phyloP scores from a whole-genome alignment of 1,139 yeast species.

The Lodderomyces parapsilosis region DNA sequence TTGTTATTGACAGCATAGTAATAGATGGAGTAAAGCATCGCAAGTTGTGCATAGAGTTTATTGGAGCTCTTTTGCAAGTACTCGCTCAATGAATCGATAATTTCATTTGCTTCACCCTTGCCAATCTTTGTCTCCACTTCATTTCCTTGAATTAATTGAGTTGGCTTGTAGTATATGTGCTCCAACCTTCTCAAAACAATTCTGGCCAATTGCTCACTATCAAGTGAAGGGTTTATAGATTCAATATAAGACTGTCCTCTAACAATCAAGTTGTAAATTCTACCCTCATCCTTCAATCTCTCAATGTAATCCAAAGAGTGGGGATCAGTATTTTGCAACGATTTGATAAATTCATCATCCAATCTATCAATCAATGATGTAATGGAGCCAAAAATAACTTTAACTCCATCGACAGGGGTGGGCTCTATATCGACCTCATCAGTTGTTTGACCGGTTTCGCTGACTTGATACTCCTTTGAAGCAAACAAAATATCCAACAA shows the following conservation, averaged over 20 bases:
- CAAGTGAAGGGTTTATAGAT: constrained; percentile 45
- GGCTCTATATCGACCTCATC: constrained; percentile 85
- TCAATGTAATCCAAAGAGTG: constrained; percentile 93
- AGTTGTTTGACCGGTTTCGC: constrained; percentile 72
- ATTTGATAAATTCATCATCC: constrained; percentile 90
- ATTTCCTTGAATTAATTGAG: constrained; percentile 62
- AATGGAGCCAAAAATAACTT: constrained; percentile 78
- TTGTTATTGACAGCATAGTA: constrained; percentile 87
- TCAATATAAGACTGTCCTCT: constrained; percentile 88
- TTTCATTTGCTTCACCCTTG: constrained; percentile 30
- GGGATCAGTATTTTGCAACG: constrained; percentile 87
- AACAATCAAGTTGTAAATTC: constrained; percentile 71
- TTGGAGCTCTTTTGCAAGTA: constrained; percentile 56
- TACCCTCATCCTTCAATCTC: constrained; percentile 84
- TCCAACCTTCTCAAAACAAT: constrained; percentile 83
- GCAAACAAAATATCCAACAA: constrained; percentile 70
- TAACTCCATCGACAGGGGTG: constrained; percentile 68
- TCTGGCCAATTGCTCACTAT: constrained; percentile 69
- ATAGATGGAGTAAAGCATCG: constrained; percentile 82
- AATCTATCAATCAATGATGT: constrained; percentile 87
- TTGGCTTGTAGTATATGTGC: constrained; percentile 91
- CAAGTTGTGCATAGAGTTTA: constrained; percentile 49
- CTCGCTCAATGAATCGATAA: constrained; percentile 65
- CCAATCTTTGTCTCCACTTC: constrained; percentile 61
- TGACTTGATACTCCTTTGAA: constrained; percentile 61